phyloP scores from a whole-genome alignment of 768 basidiomycete genomes.

The Leucosporidium scottii region DNA sequence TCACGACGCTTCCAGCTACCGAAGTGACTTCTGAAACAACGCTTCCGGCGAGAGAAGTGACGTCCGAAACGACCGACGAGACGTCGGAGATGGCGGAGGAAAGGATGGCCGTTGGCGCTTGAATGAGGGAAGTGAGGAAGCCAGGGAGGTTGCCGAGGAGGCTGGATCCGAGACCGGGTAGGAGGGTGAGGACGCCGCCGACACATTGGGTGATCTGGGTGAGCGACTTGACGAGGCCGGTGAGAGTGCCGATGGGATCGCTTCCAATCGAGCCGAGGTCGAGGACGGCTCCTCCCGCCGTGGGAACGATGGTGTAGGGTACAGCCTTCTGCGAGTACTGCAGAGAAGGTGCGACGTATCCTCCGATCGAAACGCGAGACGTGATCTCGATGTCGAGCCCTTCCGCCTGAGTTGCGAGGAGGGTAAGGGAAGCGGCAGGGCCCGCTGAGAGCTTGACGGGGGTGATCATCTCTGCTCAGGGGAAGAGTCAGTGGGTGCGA shows the following conservation, averaged over 20 bases:
- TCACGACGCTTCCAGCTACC: neutral
- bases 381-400: conserved; percentile 26
- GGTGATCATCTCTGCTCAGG: conserved; percentile 4
- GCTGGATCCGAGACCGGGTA: neutral
- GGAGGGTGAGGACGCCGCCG: conserved; percentile 3
- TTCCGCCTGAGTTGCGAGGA: conserved; percentile 1
- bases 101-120: neutral
- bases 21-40: neutral
- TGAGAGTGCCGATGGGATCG: conserved; percentile 12
- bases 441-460: conserved; percentile 13
- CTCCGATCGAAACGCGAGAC: conserved; percentile 9
- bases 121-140: conserved; percentile 14
- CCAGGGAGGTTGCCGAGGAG: conserved; percentile 8
- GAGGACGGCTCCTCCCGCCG: conserved; percentile 1
- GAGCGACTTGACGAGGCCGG: neutral
- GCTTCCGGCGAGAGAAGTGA: neutral
- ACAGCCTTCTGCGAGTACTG: conserved; percentile 16
- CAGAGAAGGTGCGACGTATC: conserved; percentile 15
- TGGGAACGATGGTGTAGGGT: conserved; percentile 6
- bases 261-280: neutral
- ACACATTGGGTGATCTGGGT: neutral
- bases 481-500: too few species aligned
- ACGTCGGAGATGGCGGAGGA: neutral
- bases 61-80: neutral
- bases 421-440: conserved; percentile 7